phyloP scores from a whole-genome alignment of 805 yeast species.

The Cyberlindnera xishuangbannaensis region DNA sequence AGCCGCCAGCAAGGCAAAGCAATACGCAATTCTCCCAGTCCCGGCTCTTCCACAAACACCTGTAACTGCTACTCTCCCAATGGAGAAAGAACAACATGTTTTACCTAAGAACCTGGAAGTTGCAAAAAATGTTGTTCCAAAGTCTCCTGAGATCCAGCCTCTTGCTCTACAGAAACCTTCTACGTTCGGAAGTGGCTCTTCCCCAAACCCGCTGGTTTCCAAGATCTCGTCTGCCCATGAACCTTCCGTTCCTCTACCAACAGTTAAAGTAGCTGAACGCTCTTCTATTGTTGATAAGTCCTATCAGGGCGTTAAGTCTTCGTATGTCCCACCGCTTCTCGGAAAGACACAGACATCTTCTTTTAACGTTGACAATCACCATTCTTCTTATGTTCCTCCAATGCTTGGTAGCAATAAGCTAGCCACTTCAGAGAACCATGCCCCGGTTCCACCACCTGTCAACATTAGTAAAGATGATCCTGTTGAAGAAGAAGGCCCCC shows the following conservation, averaged over 20 bases:
- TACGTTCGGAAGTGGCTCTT: too few species aligned
- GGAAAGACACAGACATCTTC: constrained; percentile 11
- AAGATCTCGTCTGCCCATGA: constrained; percentile 6
- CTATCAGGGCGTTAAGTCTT: constrained; percentile 23
- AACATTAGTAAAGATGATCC: constrained; percentile 24
- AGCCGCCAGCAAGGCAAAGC: too few species aligned
- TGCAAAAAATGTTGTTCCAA: too few species aligned
- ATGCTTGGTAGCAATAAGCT: constrained; percentile 16
- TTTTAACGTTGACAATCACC: constrained; percentile 13
- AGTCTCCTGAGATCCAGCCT: background rate
- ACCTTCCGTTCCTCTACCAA: constrained; percentile 12
- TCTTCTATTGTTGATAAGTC: constrained; percentile 10
- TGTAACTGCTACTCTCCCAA: constrained; percentile 4
- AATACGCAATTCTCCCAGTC: too few species aligned
- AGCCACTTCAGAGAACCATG: constrained; percentile 4
- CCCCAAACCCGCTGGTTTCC: constrained; percentile 3
- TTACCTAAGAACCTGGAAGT: too few species aligned
- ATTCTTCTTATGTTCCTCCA: constrained; percentile 26
- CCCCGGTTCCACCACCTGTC: constrained; percentile 28
- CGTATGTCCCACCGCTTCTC: constrained; percentile 24
- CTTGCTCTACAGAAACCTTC: constrained; percentile 4
- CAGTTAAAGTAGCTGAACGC: constrained; percentile 11
- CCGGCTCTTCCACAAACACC: background rate
- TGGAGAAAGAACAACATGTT: background rate
- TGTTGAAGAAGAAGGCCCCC: constrained; percentile 57